phyloP scores from a whole-genome alignment of 1,284 basidiomycete species.

The Macrocystidia cucumis region DNA sequence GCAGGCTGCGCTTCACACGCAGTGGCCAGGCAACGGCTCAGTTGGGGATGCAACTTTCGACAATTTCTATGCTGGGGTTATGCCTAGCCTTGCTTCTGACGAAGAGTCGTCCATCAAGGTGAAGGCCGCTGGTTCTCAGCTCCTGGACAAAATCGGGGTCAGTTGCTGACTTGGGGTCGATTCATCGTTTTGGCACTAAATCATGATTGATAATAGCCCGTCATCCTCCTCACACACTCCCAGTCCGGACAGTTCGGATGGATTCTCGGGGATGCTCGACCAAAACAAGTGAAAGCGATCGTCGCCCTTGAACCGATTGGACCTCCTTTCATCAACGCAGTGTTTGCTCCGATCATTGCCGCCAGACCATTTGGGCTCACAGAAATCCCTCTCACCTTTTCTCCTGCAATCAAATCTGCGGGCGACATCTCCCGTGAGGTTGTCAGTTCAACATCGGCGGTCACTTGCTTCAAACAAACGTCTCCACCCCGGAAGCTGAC shows the following conservation, averaged over 20 bases:
- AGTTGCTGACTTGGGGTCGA: too few relatives aligned
- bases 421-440: conserved; percentile 23
- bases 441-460: conserved; percentile 19
- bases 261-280: conserved; percentile 38
- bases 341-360: conserved; percentile 28
- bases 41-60: conserved; percentile 37
- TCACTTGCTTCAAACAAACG: conserved; percentile 34
- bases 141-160: conserved; percentile 32
- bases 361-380: conserved; percentile 34
- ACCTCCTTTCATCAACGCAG: conserved; percentile 37
- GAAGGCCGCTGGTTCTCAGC: conserved; percentile 21
- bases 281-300: conserved; percentile 32
- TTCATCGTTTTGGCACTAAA: not conserved
- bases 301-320: conserved; percentile 39
- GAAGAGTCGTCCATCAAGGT: conserved; percentile 23
- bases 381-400: conserved; percentile 33
- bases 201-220: conserved; percentile 23
- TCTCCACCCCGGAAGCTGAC: conserved; percentile 31
- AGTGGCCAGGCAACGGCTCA: conserved; percentile 43
- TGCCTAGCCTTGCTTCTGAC: conserved; percentile 24
- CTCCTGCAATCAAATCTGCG: conserved; percentile 28
- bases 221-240: conserved; percentile 37
- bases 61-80: conserved; percentile 32
- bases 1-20: conserved; percentile 36
- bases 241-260: conserved; percentile 39